Percentiles rank a stretch among this genome's conserved stretches.
Conservation (phyloP, 768 basidiomycete species). For the Lactarius hengduanensis region DNA sequence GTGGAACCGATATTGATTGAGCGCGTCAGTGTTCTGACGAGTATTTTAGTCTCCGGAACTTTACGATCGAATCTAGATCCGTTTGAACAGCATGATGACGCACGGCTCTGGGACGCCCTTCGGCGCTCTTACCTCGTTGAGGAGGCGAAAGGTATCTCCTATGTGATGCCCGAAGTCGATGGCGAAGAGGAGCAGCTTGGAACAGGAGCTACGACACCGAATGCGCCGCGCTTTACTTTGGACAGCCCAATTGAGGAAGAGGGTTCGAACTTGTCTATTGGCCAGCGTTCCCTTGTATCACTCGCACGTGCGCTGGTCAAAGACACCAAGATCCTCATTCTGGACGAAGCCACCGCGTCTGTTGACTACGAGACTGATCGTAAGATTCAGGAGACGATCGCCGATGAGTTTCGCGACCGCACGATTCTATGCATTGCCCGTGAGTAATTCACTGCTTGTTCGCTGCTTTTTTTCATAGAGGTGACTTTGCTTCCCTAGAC, state of each 20-base stretch:
- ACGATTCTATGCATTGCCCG: conserved; percentile 88
- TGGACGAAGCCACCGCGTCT: conserved; percentile 93
- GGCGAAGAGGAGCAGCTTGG: conserved; percentile 42
- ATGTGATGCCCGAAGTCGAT: conserved; percentile 33
- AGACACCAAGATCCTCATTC: conserved; percentile 76
- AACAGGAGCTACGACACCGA: conserved; percentile 30
- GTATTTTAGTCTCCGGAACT: conserved; percentile 65
- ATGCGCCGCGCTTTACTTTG: conserved; percentile 60
- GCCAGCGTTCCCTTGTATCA: conserved; percentile 79
- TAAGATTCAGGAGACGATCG: conserved; percentile 89
- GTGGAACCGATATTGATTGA: conserved; percentile 49
- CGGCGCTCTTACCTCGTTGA: conserved; percentile 83
- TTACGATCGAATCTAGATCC: conserved; percentile 88
- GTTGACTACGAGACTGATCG: conserved; percentile 89
- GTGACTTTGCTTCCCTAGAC: conserved; percentile 42
- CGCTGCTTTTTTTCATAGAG: neutral
- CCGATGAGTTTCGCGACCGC: conserved; percentile 76
- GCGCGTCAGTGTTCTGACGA: conserved; percentile 17
- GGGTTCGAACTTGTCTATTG: conserved; percentile 79
- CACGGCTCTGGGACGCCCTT: conserved; percentile 82
- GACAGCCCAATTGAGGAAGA: conserved; percentile 86
- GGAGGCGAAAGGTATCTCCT: conserved; percentile 33
- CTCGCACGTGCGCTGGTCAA: conserved; percentile 89
- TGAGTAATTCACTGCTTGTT: conserved; percentile 40
- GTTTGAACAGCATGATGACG: conserved; percentile 78